Evolutionary conservation across 2,329 filamentous ascomycete genomes (phyloP).

Genomic region (Cadophora luteo-olivacea): DNA sequence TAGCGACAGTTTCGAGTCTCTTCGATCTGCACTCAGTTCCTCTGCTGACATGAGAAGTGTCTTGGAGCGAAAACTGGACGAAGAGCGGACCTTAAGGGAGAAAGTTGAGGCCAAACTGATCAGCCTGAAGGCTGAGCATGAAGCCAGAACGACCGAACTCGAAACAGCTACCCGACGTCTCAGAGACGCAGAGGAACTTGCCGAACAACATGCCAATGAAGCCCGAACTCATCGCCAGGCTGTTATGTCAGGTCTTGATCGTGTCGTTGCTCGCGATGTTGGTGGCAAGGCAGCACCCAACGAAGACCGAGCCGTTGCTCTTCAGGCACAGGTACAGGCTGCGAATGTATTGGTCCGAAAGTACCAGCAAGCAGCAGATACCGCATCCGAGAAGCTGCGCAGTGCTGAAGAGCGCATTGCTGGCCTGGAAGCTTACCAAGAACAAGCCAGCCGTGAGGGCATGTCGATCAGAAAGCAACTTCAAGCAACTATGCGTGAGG

Average conservation of each 20-base stretch:
- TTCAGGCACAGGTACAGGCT: conserved; percentile 80
- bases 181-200: conserved; percentile 85
- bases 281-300: conserved; percentile 55
- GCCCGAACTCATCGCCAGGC: conserved; percentile 84
- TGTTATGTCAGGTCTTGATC: conserved; percentile 82
- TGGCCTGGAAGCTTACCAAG: conserved; percentile 94
- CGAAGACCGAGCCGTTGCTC: conserved; percentile 71
- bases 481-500: conserved; percentile 82
- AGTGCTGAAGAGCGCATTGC: conserved; percentile 96
- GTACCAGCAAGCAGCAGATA: conserved; percentile 87
- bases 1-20: conserved; percentile 71
- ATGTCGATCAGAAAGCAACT: conserved; percentile 89
- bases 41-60: conserved; percentile 78
- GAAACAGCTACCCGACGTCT: conserved; percentile 76
- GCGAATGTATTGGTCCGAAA: conserved; percentile 84
- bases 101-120: conserved; percentile 77
- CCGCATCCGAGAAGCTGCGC: conserved; percentile 85
- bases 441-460: conserved; percentile 93
- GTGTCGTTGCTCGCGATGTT: conserved; percentile 64
- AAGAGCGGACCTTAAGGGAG: conserved; percentile 80
- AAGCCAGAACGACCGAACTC: conserved; percentile 78
- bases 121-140: conserved; percentile 82
- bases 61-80: conserved; percentile 81
- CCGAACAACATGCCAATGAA: conserved; percentile 86
- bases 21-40: conserved; percentile 79